Evolutionary conservation across 2,329 filamentous ascomycete species (phyloP), one percentile per base, ranked within the genome.

Genomic region (Colletotrichum horii): DNA sequence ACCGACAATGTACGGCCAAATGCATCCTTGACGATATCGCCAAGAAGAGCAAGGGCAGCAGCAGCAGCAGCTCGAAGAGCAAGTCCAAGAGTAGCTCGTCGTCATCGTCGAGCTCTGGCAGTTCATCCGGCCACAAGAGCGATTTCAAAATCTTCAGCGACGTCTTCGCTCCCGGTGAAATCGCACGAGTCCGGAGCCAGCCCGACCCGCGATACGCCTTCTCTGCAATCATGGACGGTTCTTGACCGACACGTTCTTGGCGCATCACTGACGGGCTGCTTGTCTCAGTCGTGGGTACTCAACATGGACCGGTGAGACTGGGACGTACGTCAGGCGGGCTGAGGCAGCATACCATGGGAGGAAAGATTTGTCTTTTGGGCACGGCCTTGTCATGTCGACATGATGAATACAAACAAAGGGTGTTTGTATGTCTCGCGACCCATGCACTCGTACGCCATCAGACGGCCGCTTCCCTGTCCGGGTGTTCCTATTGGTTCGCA

Each of bases 121-220:
- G 81, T 78, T 77, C 84, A 34, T 68, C 75, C 5, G 58, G 75
- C n/a, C 70, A 71, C 43, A 75, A 75, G 55, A 84, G 80, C 34
- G 91, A 92, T 82, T 85, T 88, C 71, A 84, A 88, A 28, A 89
- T 92, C 70, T 93, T 92, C 77, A 82, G 85, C 72, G 83, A 85
- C 15, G 86, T 91, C 56, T 93, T 93, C 77, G 84, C 87, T 76
- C 78, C 83, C 36, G 81, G 80, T 8, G 89, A 91, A 81, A 87
- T 92, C 76, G 84, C 88, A 71, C 83, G 86, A 68, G 85, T 90
- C 28, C 83, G 90, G 72, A 86, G 84, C 68, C 85, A 87, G 74
- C 88, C 88, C 19, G 90, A 92, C 76, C 89, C 89, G 32, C 86
- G 90, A 75, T 91, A 89, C 77, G 88, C 86, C 22, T 78, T 78